phyloP scores from a whole-genome alignment of 306 rosid species.

The Cucumis melo region DNA sequence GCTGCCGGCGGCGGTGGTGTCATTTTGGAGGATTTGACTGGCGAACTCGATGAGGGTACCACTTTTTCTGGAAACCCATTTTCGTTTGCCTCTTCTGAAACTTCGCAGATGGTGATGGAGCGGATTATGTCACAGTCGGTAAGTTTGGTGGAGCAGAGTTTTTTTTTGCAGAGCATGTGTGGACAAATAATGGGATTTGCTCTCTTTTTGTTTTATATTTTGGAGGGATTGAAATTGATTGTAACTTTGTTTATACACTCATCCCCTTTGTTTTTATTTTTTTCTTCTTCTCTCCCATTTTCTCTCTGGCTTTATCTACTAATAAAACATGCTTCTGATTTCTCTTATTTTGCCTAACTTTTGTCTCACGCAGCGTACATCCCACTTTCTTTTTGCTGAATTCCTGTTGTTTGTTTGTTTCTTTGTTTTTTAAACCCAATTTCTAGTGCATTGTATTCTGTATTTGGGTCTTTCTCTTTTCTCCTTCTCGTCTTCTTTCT shows the following conservation, averaged over 20 bases:
- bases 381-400: not conserved
- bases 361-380: constrained; percentile 3
- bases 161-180: constrained; percentile 5
- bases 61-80: constrained; percentile 61
- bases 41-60: constrained; percentile 41
- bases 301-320: not conserved
- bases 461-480: not conserved
- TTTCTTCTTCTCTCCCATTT: not conserved
- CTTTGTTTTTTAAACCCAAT: not conserved
- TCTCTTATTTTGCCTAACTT: not conserved
- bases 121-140: constrained; percentile 95
- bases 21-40: constrained; percentile 46
- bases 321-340: constrained; percentile 7
- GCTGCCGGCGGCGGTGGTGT: constrained; percentile 18
- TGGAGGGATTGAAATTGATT: constrained; percentile 4
- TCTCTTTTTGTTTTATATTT: not conserved
- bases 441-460: not conserved
- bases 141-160: constrained; percentile 19
- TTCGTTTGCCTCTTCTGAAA: constrained; percentile 85
- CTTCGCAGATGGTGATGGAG: constrained; percentile 88
- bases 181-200: constrained; percentile 21
- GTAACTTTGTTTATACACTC: not conserved
- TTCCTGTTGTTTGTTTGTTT: not conserved
- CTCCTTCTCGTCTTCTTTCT: not conserved
- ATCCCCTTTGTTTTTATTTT: not conserved